Conservation (phyloP, 2,329 filamentous ascomycete species). For the Geosmithia morbida region DNA sequence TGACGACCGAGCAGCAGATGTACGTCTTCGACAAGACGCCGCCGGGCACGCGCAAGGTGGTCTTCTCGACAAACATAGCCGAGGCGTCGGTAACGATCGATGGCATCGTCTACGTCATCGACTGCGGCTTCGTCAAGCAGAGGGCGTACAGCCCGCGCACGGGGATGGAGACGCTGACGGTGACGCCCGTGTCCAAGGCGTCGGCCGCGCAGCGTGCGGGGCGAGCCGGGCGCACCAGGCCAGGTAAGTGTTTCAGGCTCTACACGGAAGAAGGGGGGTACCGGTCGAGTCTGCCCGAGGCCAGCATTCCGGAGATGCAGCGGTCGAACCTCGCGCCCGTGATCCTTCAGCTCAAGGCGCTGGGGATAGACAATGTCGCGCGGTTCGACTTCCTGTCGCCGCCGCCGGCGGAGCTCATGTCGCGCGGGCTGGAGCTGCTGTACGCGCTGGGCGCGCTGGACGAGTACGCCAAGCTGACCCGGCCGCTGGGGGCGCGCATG, state of each 20-base stretch:
- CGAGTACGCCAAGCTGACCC: slow-evolving; percentile 78
- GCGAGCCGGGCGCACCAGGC: slow-evolving; percentile 73
- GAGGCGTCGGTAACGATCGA: slow-evolving; percentile 93
- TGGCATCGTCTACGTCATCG: slow-evolving; percentile 80
- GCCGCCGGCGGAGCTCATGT: slow-evolving; percentile 72
- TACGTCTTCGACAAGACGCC: slow-evolving; percentile 80
- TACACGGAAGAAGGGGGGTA: slow-evolving; percentile 57
- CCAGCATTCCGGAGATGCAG: slow-evolving; percentile 81
- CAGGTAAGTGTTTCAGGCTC: slow-evolving; percentile 87
- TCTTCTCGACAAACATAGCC: slow-evolving; percentile 90
- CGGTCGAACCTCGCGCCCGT: slow-evolving; percentile 80
- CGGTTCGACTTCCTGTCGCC: slow-evolving; percentile 81
- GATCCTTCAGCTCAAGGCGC: slow-evolving; percentile 80
- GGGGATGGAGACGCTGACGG: slow-evolving; percentile 77
- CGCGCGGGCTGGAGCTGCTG: slow-evolving; percentile 75
- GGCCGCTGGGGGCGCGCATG: slow-evolving; percentile 78
- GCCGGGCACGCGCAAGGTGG: slow-evolving; percentile 74
- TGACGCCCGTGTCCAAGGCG: slow-evolving; percentile 73
- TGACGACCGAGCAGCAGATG: slow-evolving; percentile 86
- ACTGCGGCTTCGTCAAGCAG: slow-evolving; percentile 83
- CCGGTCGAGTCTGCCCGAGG: slow-evolving; percentile 50
- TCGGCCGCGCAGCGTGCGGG: slow-evolving; percentile 87
- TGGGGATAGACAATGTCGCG: slow-evolving; percentile 88
- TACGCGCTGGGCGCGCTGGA: slow-evolving; percentile 80
- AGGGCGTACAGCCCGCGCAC: slow-evolving; percentile 72